phyloP scores from a whole-genome alignment of 23 red algal species.

The Gracilaria gracilis region DNA sequence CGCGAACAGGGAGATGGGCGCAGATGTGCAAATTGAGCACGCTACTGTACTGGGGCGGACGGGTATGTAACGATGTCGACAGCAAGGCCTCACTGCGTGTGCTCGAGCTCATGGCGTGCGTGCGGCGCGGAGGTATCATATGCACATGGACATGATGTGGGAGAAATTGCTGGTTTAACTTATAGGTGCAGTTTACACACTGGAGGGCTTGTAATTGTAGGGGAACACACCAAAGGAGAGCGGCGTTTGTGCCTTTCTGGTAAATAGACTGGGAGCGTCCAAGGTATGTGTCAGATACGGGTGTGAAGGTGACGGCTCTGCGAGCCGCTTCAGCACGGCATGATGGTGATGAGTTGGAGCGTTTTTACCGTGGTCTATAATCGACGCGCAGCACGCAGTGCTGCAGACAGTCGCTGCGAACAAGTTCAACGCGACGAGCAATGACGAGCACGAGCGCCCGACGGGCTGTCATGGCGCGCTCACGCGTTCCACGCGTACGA shows the following conservation, averaged over 20 bases:
- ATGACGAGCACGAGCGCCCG: neutral
- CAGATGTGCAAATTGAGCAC: neutral
- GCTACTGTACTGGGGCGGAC: neutral
- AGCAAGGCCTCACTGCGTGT: neutral
- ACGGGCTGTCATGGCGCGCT: neutral
- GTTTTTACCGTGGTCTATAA: too few relatives aligned
- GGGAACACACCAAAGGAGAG: neutral
- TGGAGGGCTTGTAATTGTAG: neutral
- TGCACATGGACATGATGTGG: neutral
- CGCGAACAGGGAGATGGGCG: neutral
- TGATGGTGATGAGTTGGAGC: too few relatives aligned
- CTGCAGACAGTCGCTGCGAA: too few relatives aligned
- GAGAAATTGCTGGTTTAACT: neutral
- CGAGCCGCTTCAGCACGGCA: too few relatives aligned
- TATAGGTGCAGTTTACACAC: neutral
- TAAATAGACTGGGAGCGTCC: too few relatives aligned
- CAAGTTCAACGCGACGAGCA: neutral
- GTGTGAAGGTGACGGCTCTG: too few relatives aligned
- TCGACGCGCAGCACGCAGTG: too few relatives aligned
- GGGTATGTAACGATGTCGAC: conserved; percentile 8
- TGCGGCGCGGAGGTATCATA: neutral
- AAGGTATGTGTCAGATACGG: too few relatives aligned
- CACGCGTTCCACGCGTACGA: too few relatives aligned
- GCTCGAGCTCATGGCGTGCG: neutral
- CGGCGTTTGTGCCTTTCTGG: neutral